phyloP scores from a whole-genome alignment of 495 filamentous ascomycete genomes.

The Trichocladium antarcticum region DNA sequence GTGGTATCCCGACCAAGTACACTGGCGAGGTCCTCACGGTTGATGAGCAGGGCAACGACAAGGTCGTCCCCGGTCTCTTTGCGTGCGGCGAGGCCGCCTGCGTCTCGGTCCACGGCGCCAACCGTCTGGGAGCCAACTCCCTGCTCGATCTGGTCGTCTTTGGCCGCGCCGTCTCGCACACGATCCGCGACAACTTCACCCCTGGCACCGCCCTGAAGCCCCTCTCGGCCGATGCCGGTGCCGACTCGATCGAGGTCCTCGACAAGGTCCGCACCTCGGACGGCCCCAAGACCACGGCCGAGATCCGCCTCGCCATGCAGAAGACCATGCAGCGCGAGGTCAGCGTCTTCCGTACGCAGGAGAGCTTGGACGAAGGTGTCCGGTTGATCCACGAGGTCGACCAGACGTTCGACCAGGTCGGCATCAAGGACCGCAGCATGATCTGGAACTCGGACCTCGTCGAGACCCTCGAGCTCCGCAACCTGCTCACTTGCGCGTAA shows the following conservation, averaged over 20 bases:
- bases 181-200: constrained; percentile 79
- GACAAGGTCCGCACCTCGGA: constrained; percentile 74
- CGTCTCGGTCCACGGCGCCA: constrained; percentile 95
- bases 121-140: constrained; percentile 94
- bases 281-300: constrained; percentile 73
- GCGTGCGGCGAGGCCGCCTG: constrained; percentile 95
- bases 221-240: constrained; percentile 70
- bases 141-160: constrained; percentile 95
- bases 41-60: constrained; percentile 73
- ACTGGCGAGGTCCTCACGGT: constrained; percentile 88
- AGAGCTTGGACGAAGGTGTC: constrained; percentile 76
- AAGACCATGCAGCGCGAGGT: constrained; percentile 97
- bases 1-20: constrained; percentile 94
- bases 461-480: constrained; percentile 87
- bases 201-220: constrained; percentile 67
- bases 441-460: constrained; percentile 98
- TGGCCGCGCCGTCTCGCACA: constrained; percentile 90
- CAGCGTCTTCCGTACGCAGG: constrained; percentile 92
- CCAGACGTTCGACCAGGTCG: constrained; percentile 63
- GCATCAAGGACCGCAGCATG: constrained; percentile 96
- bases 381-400: constrained; percentile 71
- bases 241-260: constrained; percentile 72
- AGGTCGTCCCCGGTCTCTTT: constrained; percentile 90
- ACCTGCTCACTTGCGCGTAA: constrained; percentile 89
- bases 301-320: constrained; percentile 88